Evolutionary conservation across 2,329 filamentous ascomycete species (phyloP).

Genomic region (Macrophomina tecta): DNA sequence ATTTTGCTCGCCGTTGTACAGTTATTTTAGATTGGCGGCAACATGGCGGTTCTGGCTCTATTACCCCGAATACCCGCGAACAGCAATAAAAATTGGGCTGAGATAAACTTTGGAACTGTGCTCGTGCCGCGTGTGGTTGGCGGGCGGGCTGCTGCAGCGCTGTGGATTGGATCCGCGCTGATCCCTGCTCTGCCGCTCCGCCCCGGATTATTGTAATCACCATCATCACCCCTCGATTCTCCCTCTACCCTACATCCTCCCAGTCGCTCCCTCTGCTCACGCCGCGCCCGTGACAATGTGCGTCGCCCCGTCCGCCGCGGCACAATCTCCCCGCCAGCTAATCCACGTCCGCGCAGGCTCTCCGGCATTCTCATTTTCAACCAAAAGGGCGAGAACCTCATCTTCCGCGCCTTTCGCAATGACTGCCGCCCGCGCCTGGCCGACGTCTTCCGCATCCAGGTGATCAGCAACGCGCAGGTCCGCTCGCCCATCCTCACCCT

Average conservation of each 20-base stretch:
- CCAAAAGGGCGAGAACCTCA: conserved; percentile 99
- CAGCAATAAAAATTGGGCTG: conserved; percentile 12
- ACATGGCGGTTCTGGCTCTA: conserved; percentile 25
- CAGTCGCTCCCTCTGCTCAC: neutral
- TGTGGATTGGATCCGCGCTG: conserved; percentile 12
- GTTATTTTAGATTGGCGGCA: conserved; percentile 28
- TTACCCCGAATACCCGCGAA: conserved; percentile 23
- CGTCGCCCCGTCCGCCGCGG: conserved; percentile 5
- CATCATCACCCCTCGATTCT: conserved; percentile 28
- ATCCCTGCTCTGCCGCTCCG: conserved; percentile 26
- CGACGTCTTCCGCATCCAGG: conserved; percentile 99
- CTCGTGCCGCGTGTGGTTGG: neutral
- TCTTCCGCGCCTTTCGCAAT: conserved; percentile 98
- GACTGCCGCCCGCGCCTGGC: conserved; percentile 97
- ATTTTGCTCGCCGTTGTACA: conserved; percentile 28
- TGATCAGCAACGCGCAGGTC: conserved; percentile 97
- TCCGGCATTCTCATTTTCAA: conserved; percentile 98
- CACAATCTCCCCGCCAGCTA: conserved; percentile 20
- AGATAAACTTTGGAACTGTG: neutral
- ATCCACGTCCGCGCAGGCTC: conserved; percentile 67
- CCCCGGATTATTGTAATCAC: conserved; percentile 25
- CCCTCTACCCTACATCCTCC: conserved; percentile 11
- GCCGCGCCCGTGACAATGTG: conserved; percentile 24
- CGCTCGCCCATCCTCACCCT: conserved; percentile 96
- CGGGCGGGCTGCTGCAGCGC: conserved; percentile 7